Conservation (phyloP, 75 land plant species). For the Selaginella tamariscina region DNA sequence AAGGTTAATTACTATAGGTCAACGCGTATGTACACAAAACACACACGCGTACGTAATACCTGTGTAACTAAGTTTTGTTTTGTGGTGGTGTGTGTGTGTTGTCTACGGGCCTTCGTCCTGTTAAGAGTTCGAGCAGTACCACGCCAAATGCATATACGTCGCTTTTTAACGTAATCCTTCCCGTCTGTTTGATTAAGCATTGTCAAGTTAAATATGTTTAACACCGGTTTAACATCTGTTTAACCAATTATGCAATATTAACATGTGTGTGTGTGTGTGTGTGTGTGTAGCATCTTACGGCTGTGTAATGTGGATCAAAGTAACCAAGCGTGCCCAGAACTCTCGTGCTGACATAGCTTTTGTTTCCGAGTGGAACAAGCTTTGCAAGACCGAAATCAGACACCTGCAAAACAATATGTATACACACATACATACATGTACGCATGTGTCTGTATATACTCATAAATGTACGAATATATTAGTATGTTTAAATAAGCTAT, state of each 20-base stretch:
- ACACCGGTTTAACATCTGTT: neutral
- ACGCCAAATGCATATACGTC: conserved; percentile 11
- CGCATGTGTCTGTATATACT: no score
- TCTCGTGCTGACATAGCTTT: conserved; percentile 6
- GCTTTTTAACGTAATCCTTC: neutral
- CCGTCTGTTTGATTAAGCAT: neutral
- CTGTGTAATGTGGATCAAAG: conserved; percentile 11
- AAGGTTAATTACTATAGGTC: neutral
- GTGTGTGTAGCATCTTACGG: no score
- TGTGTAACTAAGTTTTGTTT: conserved; percentile 6
- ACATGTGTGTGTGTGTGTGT: no score
- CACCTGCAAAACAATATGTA: neutral
- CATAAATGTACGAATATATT: no score
- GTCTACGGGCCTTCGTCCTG: conserved; percentile 5
- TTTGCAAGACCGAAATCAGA: conserved; percentile 12
- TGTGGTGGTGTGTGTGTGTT: neutral
- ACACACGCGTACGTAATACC: neutral
- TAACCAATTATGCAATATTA: neutral
- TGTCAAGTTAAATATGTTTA: neutral
- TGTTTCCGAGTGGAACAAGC: conserved; percentile 10
- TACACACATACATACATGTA: no score
- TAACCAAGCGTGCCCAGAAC: conserved; percentile 8
- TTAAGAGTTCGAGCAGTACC: conserved; percentile 4
- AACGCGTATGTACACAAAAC: neutral
- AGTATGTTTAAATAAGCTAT: no score